These are phyloP conservation scores for Fusarium mangiferae DNA, from an alignment of 2,329 filamentous ascomycete species.

Conservation along the genomic window DNA sequence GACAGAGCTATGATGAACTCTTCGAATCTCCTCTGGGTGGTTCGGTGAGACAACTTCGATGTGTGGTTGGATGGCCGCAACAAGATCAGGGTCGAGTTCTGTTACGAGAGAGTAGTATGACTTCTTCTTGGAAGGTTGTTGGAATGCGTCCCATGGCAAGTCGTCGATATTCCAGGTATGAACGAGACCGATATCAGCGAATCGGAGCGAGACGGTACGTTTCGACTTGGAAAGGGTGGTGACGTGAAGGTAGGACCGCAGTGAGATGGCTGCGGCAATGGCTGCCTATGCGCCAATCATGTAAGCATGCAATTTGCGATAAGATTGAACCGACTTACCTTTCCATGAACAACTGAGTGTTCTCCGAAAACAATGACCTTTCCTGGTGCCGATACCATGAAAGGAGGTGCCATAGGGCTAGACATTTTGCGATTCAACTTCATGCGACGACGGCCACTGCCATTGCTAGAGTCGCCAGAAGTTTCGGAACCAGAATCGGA, in stretches of 20 bases:
- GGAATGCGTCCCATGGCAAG: slow-evolving; percentile 87
- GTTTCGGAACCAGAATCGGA: slow-evolving; percentile 41
- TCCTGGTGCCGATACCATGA: slow-evolving; percentile 97
- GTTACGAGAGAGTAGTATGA: slow-evolving; percentile 93
- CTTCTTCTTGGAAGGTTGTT: slow-evolving; percentile 86
- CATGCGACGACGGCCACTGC: slow-evolving; percentile 49
- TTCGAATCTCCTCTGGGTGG: slow-evolving; percentile 76
- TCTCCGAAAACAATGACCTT: slow-evolving; percentile 99
- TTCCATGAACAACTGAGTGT: slow-evolving; percentile 97
- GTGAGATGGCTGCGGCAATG: slow-evolving; percentile 92
- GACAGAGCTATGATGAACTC: slow-evolving; percentile 85
- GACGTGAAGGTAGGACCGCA: slow-evolving; percentile 96
- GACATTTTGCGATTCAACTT: slow-evolving; percentile 66
- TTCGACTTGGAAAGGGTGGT: slow-evolving; percentile 93
- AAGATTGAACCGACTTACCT: slow-evolving; percentile 62
- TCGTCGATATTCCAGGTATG: slow-evolving; percentile 96
- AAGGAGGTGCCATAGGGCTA: slow-evolving; percentile 81
- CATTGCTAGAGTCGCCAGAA: slow-evolving; percentile 47
- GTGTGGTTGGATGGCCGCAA: slow-evolving; percentile 83
- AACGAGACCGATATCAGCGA: slow-evolving; percentile 88
- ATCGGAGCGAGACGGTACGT: slow-evolving; percentile 86
- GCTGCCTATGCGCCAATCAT: slow-evolving; percentile 69
- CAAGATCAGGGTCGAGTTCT: slow-evolving; percentile 82
- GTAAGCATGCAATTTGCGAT: slow-evolving; percentile 29
- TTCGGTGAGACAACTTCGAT: slow-evolving; percentile 75